A percentile compares a stretch with the other conserved stretches of the same genome.
Evolutionary conservation across 345 rosid genomes (phyloP).

Genomic region (Cardamine resedifolia): DNA sequence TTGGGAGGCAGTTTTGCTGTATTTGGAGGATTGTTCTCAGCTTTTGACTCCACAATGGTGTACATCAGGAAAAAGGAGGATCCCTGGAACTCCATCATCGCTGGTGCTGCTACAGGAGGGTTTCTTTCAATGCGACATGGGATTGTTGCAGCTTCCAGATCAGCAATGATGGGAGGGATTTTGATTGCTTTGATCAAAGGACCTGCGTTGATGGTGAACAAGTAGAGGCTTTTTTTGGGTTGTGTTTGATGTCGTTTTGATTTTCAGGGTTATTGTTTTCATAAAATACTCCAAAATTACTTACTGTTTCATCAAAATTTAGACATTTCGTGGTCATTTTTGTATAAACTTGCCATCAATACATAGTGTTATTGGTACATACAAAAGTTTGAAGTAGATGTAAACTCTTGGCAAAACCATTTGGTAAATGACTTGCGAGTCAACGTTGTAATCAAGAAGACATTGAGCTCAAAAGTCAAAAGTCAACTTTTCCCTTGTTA

Average conservation of each 20-base stretch:
- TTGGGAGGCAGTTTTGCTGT: conserved; percentile 73
- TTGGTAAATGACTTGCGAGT: not conserved
- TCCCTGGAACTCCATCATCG: conserved; percentile 71
- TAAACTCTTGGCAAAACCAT: not conserved
- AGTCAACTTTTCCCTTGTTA: not conserved
- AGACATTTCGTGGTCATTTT: not conserved
- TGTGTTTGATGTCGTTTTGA: not conserved
- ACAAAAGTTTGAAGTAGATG: too few relatives aligned
- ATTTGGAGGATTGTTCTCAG: conserved; percentile 62
- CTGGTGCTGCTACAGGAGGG: conserved; percentile 79
- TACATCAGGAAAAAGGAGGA: conserved; percentile 70
- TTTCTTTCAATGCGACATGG: conserved; percentile 68
- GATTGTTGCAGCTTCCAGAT: conserved; percentile 48
- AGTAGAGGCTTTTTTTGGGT: conserved; percentile 4
- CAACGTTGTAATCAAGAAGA: not conserved
- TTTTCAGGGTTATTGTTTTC: not conserved
- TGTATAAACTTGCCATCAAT: not conserved
- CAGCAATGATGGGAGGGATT: conserved; percentile 57
- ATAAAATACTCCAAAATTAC: not conserved
- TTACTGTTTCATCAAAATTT: not conserved
- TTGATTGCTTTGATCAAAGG: conserved; percentile 65
- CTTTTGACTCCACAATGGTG: conserved; percentile 61
- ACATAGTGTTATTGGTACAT: not conserved
- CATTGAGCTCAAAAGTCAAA: not conserved
- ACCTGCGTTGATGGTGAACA: conserved; percentile 51